Percentiles rank a stretch among this genome's conserved stretches.
Evolutionary conservation across 2,329 filamentous ascomycete species (phyloP).

Genomic region (Geosmithia flava): DNA sequence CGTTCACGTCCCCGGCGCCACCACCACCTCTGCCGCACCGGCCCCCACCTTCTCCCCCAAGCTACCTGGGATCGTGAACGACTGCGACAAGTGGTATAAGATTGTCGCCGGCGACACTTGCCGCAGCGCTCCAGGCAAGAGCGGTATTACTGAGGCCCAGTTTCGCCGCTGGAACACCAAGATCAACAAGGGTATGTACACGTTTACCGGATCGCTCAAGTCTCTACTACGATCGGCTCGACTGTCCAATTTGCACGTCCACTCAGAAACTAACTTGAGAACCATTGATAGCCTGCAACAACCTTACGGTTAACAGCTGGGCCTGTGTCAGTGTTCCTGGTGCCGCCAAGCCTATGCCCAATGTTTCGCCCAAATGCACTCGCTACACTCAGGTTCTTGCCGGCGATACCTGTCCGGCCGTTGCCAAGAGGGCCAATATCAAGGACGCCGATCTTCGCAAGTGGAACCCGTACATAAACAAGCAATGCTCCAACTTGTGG

Average conservation of each 20-base stretch:
- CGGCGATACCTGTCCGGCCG: too few relatives aligned
- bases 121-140: constrained; percentile 1
- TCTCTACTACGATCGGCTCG: too few relatives aligned
- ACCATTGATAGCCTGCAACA: not conserved
- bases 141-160: constrained; percentile 1
- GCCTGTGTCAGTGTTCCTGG: constrained; percentile 1
- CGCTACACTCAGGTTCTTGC: too few relatives aligned
- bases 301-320: not conserved
- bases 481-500: not conserved
- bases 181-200: constrained; percentile 1
- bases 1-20: not conserved
- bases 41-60: not conserved
- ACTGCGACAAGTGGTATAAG: constrained; percentile 3
- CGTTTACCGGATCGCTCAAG: too few relatives aligned
- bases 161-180: constrained; percentile 1
- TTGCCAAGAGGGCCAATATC: too few relatives aligned
- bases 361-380: not conserved
- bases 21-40: not conserved
- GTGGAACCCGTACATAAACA: not conserved
- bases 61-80: not conserved
- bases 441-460: too few relatives aligned
- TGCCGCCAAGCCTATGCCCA: constrained; percentile 6
- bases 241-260: too few relatives aligned
- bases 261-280: too few relatives aligned
- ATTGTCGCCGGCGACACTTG: constrained; percentile 4